Base-by-base conservation (phyloP, 306 rosid species). In the Acacia crassicarpa region DNA sequence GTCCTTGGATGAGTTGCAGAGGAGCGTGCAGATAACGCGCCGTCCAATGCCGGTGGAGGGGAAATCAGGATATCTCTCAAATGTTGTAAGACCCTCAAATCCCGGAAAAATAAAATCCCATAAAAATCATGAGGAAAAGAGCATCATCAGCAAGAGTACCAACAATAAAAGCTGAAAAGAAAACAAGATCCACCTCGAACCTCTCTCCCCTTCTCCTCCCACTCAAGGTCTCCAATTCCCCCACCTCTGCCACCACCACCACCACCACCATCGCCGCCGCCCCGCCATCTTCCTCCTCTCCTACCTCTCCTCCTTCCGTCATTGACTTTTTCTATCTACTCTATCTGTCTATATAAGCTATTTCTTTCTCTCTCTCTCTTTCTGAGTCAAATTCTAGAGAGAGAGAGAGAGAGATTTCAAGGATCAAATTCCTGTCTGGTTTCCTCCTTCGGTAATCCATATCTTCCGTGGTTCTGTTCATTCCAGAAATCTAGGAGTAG, bases 161-260 rank as follows among this genome's bases (percentile, higher is more conserved):
- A 58, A 17, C 80, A 71, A 83, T 74, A 56, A 83, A 89, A 87
- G 92, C 91, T 80, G 90, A 78, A 85, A 84, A 80, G 75, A 82
- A 86, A 86, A 92, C 95, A 91, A 92, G 94, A 94, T 94, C 98
- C 92, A 90, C 98, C 98, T 94, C 98, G 98, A 94, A 81, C 84
- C 90, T 84, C 92, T 91, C 97, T 88, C 86, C 92, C 73, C 58
- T 53, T 33, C 61, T 25, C 43, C 40, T 7, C 71, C 65, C 23
- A 49, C 17, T 8, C 40, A 5, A 35, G 40, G 40, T 12, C 4
- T 16, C 49, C 25, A 67, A 43, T 14, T 48, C 67, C 15, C 32
- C 15, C 81, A 10, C 23, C 70, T 9, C 83, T 65, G 14, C 83
- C 82, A 27, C 70, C 27, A 1, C 77, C 43, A 1, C 74, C 56